Evolutionary conservation across 495 filamentous ascomycete species (phyloP).

Genomic region (Elasticomyces elasticus): DNA sequence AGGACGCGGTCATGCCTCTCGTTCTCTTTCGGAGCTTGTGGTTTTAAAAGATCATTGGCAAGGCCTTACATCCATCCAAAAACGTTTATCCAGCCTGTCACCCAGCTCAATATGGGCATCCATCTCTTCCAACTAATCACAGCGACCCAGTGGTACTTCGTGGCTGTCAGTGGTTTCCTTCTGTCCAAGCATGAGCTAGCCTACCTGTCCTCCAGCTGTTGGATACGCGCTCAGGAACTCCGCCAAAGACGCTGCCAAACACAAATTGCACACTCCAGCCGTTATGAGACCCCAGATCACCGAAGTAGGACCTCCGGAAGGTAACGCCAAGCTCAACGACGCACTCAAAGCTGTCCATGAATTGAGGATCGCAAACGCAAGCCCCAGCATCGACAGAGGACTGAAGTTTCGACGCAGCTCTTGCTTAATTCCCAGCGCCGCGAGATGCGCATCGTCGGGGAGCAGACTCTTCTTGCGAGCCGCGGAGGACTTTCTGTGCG

Average conservation of each 20-base stretch:
- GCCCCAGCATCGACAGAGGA: constrained; percentile 32
- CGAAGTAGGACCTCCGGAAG: constrained; percentile 43
- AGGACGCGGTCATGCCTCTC: no score
- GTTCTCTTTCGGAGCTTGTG: no score
- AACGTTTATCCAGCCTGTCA: constrained; percentile 67
- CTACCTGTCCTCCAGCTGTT: constrained; percentile 56
- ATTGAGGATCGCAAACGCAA: constrained; percentile 52
- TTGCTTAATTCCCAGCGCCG: constrained; percentile 28
- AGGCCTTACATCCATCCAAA: constrained; percentile 51
- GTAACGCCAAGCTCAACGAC: constrained; percentile 43
- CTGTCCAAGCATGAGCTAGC: constrained; percentile 42
- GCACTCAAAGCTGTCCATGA: constrained; percentile 50
- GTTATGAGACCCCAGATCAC: constrained; percentile 56
- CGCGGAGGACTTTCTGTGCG: not conserved
- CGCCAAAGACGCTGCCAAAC: constrained; percentile 58
- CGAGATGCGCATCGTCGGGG: constrained; percentile 33
- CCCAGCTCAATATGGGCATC: constrained; percentile 56
- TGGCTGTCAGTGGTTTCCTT: not conserved
- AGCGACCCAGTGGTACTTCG: constrained; percentile 65
- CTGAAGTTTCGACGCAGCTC: constrained; percentile 38
- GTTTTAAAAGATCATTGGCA: not conserved
- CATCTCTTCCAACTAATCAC: constrained; percentile 49
- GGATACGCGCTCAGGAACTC: constrained; percentile 68
- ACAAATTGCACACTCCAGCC: constrained; percentile 61
- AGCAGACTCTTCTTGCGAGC: constrained; percentile 2